phyloP scores from a whole-genome alignment of 768 basidiomycete species.

The Mrakia gelida region DNA sequence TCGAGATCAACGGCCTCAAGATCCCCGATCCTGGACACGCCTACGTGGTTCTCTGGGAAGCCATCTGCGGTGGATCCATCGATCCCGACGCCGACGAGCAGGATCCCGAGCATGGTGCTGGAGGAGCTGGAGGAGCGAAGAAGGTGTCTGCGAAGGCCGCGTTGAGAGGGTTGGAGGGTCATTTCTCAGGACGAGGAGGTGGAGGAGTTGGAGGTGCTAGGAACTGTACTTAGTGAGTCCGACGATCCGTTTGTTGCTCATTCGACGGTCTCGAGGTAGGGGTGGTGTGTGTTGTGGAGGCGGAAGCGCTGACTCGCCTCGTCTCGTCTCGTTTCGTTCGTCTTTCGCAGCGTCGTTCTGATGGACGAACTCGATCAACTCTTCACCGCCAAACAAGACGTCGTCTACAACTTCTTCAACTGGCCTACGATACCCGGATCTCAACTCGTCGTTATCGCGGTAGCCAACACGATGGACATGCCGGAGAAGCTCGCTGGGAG shows the following conservation, averaged over 20 bases:
- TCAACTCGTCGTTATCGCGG: conserved; percentile 88
- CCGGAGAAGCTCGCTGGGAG: conserved; percentile 91
- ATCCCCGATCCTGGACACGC: conserved; percentile 90
- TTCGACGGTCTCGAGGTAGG: too few species aligned
- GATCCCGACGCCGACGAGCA: conserved; percentile 12
- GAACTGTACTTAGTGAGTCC: conserved; percentile 76
- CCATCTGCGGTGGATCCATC: conserved; percentile 66
- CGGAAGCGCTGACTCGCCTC: too few species aligned
- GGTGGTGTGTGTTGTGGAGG: too few species aligned
- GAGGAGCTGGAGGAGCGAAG: conserved; percentile 51
- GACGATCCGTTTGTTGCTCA: too few species aligned
- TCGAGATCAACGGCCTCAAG: conserved; percentile 94
- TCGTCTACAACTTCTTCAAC: conserved; percentile 99
- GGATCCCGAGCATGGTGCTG: background rate
- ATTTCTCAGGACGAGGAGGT: conserved; percentile 59
- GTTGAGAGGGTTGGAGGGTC: conserved; percentile 65
- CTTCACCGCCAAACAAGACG: conserved; percentile 92
- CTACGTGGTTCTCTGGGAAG: conserved; percentile 87
- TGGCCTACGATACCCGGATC: conserved; percentile 90
- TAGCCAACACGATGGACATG: conserved; percentile 97
- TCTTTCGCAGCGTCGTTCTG: conserved; percentile 83
- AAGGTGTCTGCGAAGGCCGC: conserved; percentile 74
- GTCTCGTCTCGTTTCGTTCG: background rate
- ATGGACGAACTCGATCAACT: conserved; percentile 99
- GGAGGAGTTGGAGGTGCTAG: conserved; percentile 60